phyloP scores from a whole-genome alignment of 805 yeast species.

The Kluyveromyces aestuarii region DNA sequence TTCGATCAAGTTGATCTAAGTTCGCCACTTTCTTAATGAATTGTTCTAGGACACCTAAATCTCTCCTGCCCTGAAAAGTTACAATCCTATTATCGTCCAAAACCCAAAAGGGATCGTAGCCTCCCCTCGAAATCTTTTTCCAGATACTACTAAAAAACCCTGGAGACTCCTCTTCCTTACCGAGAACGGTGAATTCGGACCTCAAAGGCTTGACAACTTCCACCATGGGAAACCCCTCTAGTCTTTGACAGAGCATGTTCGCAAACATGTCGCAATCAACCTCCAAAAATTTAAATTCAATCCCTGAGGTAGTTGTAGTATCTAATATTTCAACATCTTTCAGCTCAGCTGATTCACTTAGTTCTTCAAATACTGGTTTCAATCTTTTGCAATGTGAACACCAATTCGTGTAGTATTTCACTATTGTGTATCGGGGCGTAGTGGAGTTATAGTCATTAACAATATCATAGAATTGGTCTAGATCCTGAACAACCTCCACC shows the following conservation, averaged over 20 bases:
- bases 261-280: conserved; percentile 29
- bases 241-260: conserved; percentile 19
- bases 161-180: neutral
- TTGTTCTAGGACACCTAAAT: conserved; percentile 37
- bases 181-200: neutral
- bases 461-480: conserved; percentile 23
- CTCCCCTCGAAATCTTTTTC: conserved; percentile 1
- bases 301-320: conserved; percentile 2
- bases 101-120: conserved; percentile 13
- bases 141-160: conserved; percentile 3
- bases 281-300: conserved; percentile 21
- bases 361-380: conserved; percentile 45
- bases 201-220: conserved; percentile 40
- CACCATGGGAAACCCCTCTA: conserved; percentile 57
- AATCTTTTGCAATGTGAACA: conserved; percentile 58
- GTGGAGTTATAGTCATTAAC: conserved; percentile 14
- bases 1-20: conserved; percentile 7
- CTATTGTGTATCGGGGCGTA: conserved; percentile 18
- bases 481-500: conserved; percentile 11
- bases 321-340: conserved; percentile 10
- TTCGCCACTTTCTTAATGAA: conserved; percentile 36
- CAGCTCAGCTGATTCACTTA: conserved; percentile 30
- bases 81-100: conserved; percentile 34
- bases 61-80: conserved; percentile 47
- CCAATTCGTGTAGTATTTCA: conserved; percentile 54